phyloP scores from a whole-genome alignment of 805 yeast genomes.

The Maudiozyma bulderi region DNA sequence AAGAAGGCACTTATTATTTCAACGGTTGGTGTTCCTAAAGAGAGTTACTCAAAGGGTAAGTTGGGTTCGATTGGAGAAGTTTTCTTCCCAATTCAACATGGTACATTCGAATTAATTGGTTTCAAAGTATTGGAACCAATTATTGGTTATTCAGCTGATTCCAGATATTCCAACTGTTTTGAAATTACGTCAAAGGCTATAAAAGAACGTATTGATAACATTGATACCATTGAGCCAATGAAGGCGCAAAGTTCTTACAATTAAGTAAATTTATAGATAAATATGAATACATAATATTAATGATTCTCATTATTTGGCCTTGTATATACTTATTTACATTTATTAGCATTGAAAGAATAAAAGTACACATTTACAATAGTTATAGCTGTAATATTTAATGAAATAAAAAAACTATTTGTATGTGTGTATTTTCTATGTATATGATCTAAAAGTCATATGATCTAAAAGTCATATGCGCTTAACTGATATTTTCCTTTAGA shows the following conservation, averaged over 20 bases:
- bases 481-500: no score
- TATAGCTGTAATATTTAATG: no score
- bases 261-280: no score
- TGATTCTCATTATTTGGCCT: no score
- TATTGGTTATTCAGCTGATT: constrained; percentile 6
- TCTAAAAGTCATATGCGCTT: no score
- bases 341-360: no score
- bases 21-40: constrained; percentile 11
- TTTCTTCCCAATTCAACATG: constrained; percentile 21
- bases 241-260: constrained; percentile 2
- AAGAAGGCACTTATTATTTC: constrained; percentile 12
- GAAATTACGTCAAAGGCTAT: background rate
- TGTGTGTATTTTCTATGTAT: no score
- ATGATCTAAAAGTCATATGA: no score
- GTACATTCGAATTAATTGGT: constrained; percentile 20
- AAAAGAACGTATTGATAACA: background rate
- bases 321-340: no score
- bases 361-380: no score
- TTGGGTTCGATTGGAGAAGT: constrained; percentile 17
- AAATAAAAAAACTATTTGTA: no score
- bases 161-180: background rate
- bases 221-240: constrained; percentile 8
- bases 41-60: constrained; percentile 13
- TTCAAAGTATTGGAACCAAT: constrained; percentile 16
- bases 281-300: no score